These are phyloP conservation scores for Claviceps maximensis DNA, from an alignment of 2,329 filamentous ascomycete genomes.

Conservation along the genomic window DNA sequence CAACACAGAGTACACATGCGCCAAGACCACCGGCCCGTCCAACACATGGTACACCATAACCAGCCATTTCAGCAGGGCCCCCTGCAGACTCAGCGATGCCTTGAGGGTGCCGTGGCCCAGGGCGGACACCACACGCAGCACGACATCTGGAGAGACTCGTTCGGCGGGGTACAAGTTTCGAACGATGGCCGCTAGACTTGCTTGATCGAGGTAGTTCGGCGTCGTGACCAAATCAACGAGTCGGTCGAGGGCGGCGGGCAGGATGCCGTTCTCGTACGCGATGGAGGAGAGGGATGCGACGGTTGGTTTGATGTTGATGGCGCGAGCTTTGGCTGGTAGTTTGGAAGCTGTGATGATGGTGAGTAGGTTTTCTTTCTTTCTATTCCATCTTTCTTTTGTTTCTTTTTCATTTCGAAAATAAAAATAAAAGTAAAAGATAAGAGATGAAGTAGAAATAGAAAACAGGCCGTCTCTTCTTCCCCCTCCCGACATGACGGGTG, in stretches of 20 bases:
- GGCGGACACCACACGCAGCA: constrained; percentile 55
- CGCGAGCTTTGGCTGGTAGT: constrained; percentile 52
- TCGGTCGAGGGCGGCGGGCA: constrained; percentile 42
- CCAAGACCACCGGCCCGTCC: constrained; percentile 48
- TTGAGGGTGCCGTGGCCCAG: constrained; percentile 70
- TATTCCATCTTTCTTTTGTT: neutral
- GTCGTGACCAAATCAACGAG: constrained; percentile 55
- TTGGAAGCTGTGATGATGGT: constrained; percentile 34
- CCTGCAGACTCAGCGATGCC: constrained; percentile 57
- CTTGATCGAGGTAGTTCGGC: constrained; percentile 62
- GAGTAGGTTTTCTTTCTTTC: neutral
- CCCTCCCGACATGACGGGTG: too few relatives aligned
- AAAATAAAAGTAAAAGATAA: neutral
- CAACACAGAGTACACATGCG: constrained; percentile 58
- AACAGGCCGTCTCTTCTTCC: too few relatives aligned
- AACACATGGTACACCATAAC: constrained; percentile 62
- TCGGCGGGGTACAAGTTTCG: constrained; percentile 65
- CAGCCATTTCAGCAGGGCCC: constrained; percentile 63
- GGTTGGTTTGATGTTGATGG: constrained; percentile 45
- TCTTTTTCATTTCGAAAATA: neutral
- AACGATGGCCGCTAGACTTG: constrained; percentile 53
- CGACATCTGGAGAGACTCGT: constrained; percentile 43
- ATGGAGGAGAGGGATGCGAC: constrained; percentile 49
- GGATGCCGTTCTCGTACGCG: constrained; percentile 56
- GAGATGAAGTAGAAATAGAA: neutral